Conservation (phyloP, 805 yeast genomes). For the Teunomyces lycoperdinae region DNA sequence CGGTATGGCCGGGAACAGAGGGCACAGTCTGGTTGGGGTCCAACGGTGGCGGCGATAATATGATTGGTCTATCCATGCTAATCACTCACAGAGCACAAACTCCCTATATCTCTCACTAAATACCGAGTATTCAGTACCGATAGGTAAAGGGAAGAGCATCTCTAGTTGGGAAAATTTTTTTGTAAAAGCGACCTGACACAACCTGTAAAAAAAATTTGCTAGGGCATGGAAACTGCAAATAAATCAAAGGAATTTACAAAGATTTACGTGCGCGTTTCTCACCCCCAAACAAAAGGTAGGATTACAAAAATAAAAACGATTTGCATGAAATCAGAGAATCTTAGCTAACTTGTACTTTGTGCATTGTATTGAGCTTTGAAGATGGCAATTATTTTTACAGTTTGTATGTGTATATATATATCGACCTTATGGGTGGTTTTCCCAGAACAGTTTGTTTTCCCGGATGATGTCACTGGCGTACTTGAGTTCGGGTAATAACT, state of each 20-base stretch:
- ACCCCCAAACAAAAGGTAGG: background rate
- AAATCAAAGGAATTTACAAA: too few species aligned
- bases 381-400: background rate
- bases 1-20: slow-evolving; percentile 8
- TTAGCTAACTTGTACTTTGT: too few species aligned
- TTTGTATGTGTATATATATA: background rate
- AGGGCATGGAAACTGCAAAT: too few species aligned
- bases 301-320: background rate
- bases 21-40: slow-evolving; percentile 15
- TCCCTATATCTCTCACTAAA: slow-evolving; percentile 1
- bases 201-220: background rate
- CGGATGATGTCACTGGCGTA: slow-evolving; percentile 55
- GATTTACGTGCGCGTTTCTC: too few species aligned
- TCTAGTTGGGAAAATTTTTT: background rate
- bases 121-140: slow-evolving; percentile 3
- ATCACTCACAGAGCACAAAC: background rate
- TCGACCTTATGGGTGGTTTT: slow-evolving; percentile 3
- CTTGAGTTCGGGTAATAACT: slow-evolving; percentile 56
- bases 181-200: slow-evolving; percentile 1
- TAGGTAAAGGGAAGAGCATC: background rate
- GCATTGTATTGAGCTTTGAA: too few species aligned
- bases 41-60: slow-evolving; percentile 42
- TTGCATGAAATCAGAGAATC: background rate
- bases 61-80: slow-evolving; percentile 28
- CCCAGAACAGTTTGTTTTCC: slow-evolving; percentile 60